These are phyloP conservation scores for Pilobolus umbonatus DNA, from an alignment of 192 early-diverging fungal species.

Conservation along the genomic window DNA sequence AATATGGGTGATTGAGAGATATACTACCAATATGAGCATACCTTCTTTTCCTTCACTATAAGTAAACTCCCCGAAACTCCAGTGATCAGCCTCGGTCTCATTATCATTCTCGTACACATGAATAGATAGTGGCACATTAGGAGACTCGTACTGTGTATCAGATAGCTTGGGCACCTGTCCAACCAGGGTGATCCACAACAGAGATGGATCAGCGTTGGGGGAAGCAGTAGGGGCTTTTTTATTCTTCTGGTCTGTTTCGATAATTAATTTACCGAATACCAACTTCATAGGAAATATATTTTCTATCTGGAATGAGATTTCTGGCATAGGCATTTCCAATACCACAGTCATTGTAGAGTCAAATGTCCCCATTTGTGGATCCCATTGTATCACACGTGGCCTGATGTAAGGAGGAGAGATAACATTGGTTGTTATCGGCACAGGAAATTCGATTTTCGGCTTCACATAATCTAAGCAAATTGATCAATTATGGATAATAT, in stretches of 20 bases:
- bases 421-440: neutral
- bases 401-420: neutral
- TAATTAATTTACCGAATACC: constrained; percentile 43
- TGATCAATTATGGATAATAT: neutral
- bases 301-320: neutral
- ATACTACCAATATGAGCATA: too few relatives aligned
- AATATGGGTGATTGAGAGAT: too few relatives aligned
- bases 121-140: constrained; percentile 10
- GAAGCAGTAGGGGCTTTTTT: constrained; percentile 4
- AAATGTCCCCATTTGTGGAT: constrained; percentile 35
- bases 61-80: constrained; percentile 12
- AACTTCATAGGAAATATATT: constrained; percentile 36
- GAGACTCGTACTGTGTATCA: constrained; percentile 5
- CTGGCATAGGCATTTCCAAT: constrained; percentile 19
- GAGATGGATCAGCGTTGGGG: neutral
- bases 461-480: too few relatives aligned
- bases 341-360: constrained; percentile 33
- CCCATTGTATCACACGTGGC: constrained; percentile 36
- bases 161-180: constrained; percentile 2
- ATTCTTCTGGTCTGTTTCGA: constrained; percentile 44
- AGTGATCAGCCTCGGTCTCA: constrained; percentile 8
- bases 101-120: constrained; percentile 1
- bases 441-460: neutral
- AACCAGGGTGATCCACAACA: constrained; percentile 11
- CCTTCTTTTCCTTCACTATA: constrained; percentile 12